Conservation (phyloP, 169 alveolate species). For the Eimeria zaria region DNA sequence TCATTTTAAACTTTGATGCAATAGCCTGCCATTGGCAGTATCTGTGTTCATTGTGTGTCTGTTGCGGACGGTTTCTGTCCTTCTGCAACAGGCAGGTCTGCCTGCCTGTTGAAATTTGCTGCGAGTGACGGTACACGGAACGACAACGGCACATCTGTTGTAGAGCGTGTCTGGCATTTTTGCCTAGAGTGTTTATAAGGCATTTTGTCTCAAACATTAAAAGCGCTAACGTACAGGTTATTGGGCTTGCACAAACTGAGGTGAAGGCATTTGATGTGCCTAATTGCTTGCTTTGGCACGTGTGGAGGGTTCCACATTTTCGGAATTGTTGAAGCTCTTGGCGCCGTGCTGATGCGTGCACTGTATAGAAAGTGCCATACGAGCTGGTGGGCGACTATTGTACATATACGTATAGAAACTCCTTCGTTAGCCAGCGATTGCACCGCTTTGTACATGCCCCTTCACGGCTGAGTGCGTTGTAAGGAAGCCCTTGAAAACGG, state of each 20-base stretch:
- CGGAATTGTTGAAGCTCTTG: neutral
- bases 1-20: neutral
- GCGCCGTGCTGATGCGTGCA: no score
- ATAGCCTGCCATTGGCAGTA: neutral
- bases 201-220: neutral
- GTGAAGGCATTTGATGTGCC: neutral
- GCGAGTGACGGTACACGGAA: neutral
- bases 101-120: neutral
- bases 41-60: neutral
- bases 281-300: neutral
- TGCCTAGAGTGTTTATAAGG: neutral
- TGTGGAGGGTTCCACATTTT: neutral
- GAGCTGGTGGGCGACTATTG: neutral
- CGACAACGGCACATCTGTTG: neutral
- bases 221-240: neutral
- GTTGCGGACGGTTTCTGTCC: neutral
- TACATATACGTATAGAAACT: no score
- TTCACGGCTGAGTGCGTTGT: neutral
- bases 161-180: neutral
- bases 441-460: slow-evolving; percentile 31
- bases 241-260: neutral
- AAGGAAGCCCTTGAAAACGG: neutral
- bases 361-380: neutral
- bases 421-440: neutral
- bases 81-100: neutral